These are phyloP conservation scores for Bocquillonia castaneifolia DNA, from an alignment of 441 rosid species.

Conservation along the genomic window DNA sequence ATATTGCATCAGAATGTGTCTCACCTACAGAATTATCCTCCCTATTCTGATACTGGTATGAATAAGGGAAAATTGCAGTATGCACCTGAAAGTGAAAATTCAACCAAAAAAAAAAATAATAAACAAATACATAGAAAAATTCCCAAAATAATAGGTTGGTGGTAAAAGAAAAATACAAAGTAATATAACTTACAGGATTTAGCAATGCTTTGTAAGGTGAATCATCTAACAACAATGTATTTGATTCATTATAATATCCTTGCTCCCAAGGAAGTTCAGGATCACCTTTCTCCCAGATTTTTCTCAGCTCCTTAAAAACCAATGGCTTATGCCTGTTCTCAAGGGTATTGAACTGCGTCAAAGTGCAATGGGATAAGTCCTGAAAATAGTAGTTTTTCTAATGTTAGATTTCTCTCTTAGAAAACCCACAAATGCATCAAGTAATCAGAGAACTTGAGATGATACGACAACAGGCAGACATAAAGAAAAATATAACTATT, in stretches of 20 bases:
- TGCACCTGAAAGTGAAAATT: constrained; percentile 39
- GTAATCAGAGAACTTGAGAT: neutral
- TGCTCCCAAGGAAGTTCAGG: constrained; percentile 61
- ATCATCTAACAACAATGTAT: constrained; percentile 77
- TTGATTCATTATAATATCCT: constrained; percentile 59
- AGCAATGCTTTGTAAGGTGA: constrained; percentile 91
- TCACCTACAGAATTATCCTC: constrained; percentile 64
- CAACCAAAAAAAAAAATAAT: neutral
- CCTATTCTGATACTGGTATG: constrained; percentile 47
- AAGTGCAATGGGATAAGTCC: constrained; percentile 69
- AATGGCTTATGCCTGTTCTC: constrained; percentile 60
- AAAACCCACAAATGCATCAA: neutral
- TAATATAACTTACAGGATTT: constrained; percentile 64
- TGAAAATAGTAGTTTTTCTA: constrained; percentile 23
- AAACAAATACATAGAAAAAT: neutral
- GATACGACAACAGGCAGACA: neutral
- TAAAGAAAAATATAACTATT: neutral
- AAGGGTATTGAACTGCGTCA: constrained; percentile 43
- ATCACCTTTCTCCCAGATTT: constrained; percentile 63
- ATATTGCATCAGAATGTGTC: neutral
- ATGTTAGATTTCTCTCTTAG: neutral
- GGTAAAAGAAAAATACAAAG: neutral
- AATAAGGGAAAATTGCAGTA: constrained; percentile 70
- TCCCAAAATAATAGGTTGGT: constrained; percentile 6
- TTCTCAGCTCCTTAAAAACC: constrained; percentile 73